Percentiles rank a stretch among this genome's conserved stretches.
Evolutionary conservation across 2,329 filamentous ascomycete genomes (phyloP).

Genomic region (Aschersonia sp.): DNA sequence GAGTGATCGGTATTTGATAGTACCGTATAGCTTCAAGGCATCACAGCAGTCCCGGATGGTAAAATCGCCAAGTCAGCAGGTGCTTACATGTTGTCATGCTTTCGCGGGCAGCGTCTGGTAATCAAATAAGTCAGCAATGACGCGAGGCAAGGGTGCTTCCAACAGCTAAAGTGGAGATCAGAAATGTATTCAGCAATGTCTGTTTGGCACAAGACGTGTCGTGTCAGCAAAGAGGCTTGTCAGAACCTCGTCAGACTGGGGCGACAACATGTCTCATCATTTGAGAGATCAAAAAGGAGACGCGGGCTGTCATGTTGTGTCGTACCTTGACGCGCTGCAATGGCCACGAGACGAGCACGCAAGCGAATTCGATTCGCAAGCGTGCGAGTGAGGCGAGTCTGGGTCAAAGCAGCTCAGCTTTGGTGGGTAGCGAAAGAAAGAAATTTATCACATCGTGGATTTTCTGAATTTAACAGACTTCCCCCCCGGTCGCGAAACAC

Average conservation of each 20-base stretch:
- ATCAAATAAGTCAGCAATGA: not conserved
- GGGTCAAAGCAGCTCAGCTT: no score
- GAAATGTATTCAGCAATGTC: constrained; percentile 28
- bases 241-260: constrained; percentile 32
- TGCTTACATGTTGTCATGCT: not conserved
- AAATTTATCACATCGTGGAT: no score
- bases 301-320: not conserved
- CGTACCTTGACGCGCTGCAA: constrained; percentile 1
- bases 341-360: no score
- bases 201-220: constrained; percentile 42
- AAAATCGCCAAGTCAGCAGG: not conserved
- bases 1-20: constrained; percentile 30
- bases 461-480: no score
- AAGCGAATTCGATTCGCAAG: no score
- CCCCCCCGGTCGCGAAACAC: no score
- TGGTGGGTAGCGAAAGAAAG: no score
- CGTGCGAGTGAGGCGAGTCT: no score
- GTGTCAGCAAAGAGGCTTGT: constrained; percentile 32
- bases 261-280: constrained; percentile 34
- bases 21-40: constrained; percentile 23
- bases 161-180: not conserved
- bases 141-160: not conserved
- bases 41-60: constrained; percentile 14
- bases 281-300: not conserved
- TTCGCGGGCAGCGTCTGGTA: not conserved